These are phyloP conservation scores for Amanita phalloides DNA, from an alignment of 768 basidiomycete species.

Conservation along the genomic window DNA sequence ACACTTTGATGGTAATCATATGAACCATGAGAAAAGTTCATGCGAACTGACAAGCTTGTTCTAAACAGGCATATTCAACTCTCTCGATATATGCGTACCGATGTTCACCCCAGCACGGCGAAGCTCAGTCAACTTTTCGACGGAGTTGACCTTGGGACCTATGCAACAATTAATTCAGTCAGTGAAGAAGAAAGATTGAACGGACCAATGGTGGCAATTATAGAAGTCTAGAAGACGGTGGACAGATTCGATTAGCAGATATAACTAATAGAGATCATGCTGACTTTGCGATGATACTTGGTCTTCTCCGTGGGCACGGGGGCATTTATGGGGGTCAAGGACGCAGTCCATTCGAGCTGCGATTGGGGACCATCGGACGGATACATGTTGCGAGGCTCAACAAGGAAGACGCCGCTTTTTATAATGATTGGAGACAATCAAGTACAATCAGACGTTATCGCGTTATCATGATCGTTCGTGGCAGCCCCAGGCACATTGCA, in stretches of 20 bases:
- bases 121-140: slow-evolving; percentile 80
- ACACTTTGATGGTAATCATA: slow-evolving; percentile 99
- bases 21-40: slow-evolving; percentile 99
- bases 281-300: slow-evolving; percentile 86
- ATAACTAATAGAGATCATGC: slow-evolving; percentile 12
- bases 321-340: slow-evolving; percentile 62
- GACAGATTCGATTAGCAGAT: slow-evolving; percentile 5
- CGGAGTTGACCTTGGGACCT: slow-evolving; percentile 92
- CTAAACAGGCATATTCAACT: slow-evolving; percentile 5
- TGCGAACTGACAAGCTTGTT: slow-evolving; percentile 62
- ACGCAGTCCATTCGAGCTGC: slow-evolving; percentile 90
- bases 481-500: no score
- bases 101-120: slow-evolving; percentile 94
- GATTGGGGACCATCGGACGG: slow-evolving; percentile 53
- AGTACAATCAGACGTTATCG: slow-evolving; percentile 12
- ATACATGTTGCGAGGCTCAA: slow-evolving; percentile 30
- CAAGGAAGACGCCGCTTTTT: slow-evolving; percentile 4
- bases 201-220: slow-evolving; percentile 97
- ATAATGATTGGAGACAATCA: slow-evolving; percentile 9
- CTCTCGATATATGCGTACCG: slow-evolving; percentile 43
- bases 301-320: slow-evolving; percentile 67
- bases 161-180: slow-evolving; percentile 7
- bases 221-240: slow-evolving; percentile 60
- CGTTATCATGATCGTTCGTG: not conserved
- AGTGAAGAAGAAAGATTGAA: slow-evolving; percentile 6